These are phyloP conservation scores for Penicillium nucicola DNA, from an alignment of 495 filamentous ascomycete species.

Conservation along the genomic window DNA sequence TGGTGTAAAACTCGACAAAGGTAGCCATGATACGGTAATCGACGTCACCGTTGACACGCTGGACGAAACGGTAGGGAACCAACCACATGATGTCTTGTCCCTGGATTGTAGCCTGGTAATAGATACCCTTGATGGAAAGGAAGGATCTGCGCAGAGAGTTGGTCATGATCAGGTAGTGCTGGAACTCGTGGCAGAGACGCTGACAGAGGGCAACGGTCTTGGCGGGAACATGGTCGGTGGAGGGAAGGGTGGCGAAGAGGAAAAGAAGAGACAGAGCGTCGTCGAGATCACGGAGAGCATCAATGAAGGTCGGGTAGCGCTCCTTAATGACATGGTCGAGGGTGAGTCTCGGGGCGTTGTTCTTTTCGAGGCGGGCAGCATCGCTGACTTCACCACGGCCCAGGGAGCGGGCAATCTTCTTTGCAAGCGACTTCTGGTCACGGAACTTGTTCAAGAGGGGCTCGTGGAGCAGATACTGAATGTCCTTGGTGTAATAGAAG, in stretches of 20 bases:
- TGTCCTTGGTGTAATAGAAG: constrained; percentile 99
- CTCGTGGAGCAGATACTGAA: constrained; percentile 96
- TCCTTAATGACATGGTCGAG: constrained; percentile 97
- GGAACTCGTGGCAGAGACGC: constrained; percentile 85
- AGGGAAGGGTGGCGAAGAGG: constrained; percentile 95
- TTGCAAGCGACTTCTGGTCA: constrained; percentile 91
- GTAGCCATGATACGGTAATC: constrained; percentile 99
- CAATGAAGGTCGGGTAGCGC: constrained; percentile 94
- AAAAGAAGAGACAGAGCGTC: constrained; percentile 96
- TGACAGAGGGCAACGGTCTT: constrained; percentile 94
- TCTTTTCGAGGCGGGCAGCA: constrained; percentile 80
- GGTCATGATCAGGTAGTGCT: constrained; percentile 92
- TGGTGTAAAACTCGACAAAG: constrained; percentile 98
- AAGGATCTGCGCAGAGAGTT: constrained; percentile 92
- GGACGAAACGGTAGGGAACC: constrained; percentile 95
- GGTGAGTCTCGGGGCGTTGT: constrained; percentile 76
- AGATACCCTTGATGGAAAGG: constrained; percentile 97
- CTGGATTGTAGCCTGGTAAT: constrained; percentile 97
- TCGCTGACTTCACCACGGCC: constrained; percentile 88
- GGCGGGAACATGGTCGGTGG: constrained; percentile 76
- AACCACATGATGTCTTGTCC: constrained; percentile 98
- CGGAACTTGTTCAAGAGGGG: constrained; percentile 93
- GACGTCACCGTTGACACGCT: constrained; percentile 84
- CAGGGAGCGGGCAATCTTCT: constrained; percentile 90
- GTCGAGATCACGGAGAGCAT: constrained; percentile 91